Conservation (phyloP, 805 yeast species). For the Hanseniaspora thailandica region DNA sequence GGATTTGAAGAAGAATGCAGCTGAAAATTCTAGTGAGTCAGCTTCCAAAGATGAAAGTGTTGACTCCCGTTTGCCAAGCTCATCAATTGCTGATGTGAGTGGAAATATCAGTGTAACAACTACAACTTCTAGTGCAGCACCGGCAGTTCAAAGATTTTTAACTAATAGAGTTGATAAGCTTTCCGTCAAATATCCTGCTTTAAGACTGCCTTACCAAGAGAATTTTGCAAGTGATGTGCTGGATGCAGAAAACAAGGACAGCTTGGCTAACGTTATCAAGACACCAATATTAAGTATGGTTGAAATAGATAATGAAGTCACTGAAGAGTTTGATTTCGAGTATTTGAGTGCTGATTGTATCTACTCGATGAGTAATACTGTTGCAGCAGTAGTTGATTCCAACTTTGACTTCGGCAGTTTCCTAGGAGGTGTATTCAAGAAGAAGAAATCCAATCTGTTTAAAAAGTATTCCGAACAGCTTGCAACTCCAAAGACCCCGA, state of each 20-base stretch:
- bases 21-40: background rate
- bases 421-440: slow-evolving; percentile 5
- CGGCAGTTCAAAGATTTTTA: background rate
- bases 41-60: background rate
- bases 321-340: background rate
- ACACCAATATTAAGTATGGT: background rate
- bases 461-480: background rate
- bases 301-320: background rate
- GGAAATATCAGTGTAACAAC: background rate
- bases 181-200: background rate
- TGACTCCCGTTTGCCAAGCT: background rate
- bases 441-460: slow-evolving; percentile 1
- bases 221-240: background rate
- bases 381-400: slow-evolving; percentile 11
- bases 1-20: background rate
- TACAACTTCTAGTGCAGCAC: background rate
- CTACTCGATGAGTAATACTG: slow-evolving; percentile 10
- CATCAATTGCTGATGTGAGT: background rate
- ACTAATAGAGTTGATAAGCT: background rate
- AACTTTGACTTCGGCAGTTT: slow-evolving; percentile 8
- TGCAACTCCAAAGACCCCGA: background rate
- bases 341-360: slow-evolving; percentile 6
- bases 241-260: background rate
- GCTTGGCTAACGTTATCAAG: background rate
- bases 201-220: background rate